These are phyloP conservation scores for Meyerozyma elateridarum DNA, from an alignment of 1,139 yeast genomes.

Conservation along the genomic window DNA sequence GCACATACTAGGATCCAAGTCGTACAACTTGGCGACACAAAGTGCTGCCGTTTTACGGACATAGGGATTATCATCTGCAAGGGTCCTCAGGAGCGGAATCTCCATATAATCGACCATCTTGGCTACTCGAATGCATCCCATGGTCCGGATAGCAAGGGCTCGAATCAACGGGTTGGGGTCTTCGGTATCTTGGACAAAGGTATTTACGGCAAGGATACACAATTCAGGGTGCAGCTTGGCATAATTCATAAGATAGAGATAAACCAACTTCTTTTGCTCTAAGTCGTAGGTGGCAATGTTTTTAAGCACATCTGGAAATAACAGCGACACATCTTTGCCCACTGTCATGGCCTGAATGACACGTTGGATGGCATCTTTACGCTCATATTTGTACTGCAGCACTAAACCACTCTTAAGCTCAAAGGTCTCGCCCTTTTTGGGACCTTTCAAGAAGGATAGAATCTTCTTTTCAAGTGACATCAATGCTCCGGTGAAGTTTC, in stretches of 20 bases:
- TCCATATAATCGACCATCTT: constrained; percentile 95
- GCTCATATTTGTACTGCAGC: constrained; percentile 88
- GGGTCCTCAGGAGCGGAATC: constrained; percentile 77
- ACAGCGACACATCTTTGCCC: constrained; percentile 94
- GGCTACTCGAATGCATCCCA: constrained; percentile 97
- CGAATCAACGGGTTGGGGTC: constrained; percentile 96
- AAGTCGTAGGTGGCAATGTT: constrained; percentile 96
- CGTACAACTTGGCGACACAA: constrained; percentile 93
- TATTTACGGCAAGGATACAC: constrained; percentile 92
- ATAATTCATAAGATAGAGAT: constrained; percentile 91
- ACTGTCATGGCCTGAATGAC: constrained; percentile 98
- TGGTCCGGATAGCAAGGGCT: constrained; percentile 94
- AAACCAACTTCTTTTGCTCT: constrained; percentile 94
- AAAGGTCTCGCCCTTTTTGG: constrained; percentile 69
- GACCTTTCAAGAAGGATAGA: constrained; percentile 42
- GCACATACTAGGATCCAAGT: constrained; percentile 75
- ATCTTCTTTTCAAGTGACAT: constrained; percentile 45
- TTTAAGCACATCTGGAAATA: constrained; percentile 94
- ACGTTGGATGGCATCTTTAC: constrained; percentile 94
- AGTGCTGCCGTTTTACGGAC: constrained; percentile 97
- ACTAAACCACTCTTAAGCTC: constrained; percentile 89
- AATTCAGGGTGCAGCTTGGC: constrained; percentile 96
- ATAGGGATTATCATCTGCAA: constrained; percentile 91
- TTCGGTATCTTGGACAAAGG: constrained; percentile 93
- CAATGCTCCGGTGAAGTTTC: too few species aligned